Evolutionary conservation across 768 basidiomycete species (phyloP), one percentile per base, ranked within the genome.

Genomic region (Xerocomellus chrysenteron): DNA sequence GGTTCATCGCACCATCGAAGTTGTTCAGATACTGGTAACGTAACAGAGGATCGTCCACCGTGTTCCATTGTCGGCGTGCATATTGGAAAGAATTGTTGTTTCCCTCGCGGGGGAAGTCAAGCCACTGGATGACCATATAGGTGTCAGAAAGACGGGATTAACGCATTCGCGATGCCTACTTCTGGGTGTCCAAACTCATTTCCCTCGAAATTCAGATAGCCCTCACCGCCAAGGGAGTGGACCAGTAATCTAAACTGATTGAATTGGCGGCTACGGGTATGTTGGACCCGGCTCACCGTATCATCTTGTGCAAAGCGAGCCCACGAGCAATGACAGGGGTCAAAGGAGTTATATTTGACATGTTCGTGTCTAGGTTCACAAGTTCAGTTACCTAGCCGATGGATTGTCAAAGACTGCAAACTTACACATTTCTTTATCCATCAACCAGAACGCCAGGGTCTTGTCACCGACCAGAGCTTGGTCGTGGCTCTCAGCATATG

Each of bases 381-480:
- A 50, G 30, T 40, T 46, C 52, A 28, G 24, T 41, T 13, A 40
- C 21, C 6, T 17, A 24, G 32, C 32, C 24, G 21, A 41, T 37
- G 32, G 21, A 46, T 6, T 37, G 1, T 37, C 39, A 35, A 28
- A 26, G 21, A 52, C 9, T 21, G 46, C 1, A 19, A 35, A 78
- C 85, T 64, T 79, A 94, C 95, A 98, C 97, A 99, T 99, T 74
- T 98, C 97, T 75, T 96, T 96, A 74, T 99, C 97, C 97, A 99
- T 99, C 55, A 98, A 74, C 97, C 97, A 99, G 75, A 99, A 99
- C 4, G 97, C 97, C 44, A 99, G 67, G 3, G 96, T 98, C 78
- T 99, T 99, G 77, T 99, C 97, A 13, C 97, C 97, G 0, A 99
- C 97, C 30, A 99, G 82, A 14, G 97, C 96, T 71, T 99, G 97